Percentiles rank a stretch among this genome's conserved stretches.
phyloP scores from a whole-genome alignment of 768 basidiomycete species.

The Russula griseocarnosa region DNA sequence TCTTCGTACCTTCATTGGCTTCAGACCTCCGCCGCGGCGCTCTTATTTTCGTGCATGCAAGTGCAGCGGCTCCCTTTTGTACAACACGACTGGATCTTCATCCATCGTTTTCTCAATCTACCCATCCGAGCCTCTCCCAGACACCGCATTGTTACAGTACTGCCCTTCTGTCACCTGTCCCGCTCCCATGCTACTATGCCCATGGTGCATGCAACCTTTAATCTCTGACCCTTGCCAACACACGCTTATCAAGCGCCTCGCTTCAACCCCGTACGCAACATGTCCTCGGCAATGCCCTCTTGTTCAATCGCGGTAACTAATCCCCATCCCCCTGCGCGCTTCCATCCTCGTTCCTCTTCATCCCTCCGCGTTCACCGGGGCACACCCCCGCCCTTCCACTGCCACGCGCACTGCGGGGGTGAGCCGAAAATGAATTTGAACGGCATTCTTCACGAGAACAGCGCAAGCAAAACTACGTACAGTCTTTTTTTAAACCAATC shows the following conservation, averaged over 20 bases:
- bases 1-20: not conserved
- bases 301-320: not conserved
- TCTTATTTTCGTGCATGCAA: conserved; percentile 3
- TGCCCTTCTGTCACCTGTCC: conserved; percentile 13
- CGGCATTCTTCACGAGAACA: not conserved
- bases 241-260: not conserved
- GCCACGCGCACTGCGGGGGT: not conserved
- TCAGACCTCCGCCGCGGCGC: conserved; percentile 16
- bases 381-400: not conserved
- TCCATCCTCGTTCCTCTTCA: not conserved
- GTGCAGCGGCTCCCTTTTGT: not conserved
- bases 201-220: not conserved
- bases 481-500: not conserved
- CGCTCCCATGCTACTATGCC: conserved; percentile 23
- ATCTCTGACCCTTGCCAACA: not conserved
- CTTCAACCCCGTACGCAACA: not conserved
- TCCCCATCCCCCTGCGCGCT: not conserved
- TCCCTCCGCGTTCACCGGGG: conserved; percentile 15
- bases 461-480: conserved; percentile 2
- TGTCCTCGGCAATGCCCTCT: not conserved
- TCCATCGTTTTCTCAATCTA: too few species aligned
- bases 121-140: too few species aligned
- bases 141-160: too few species aligned
- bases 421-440: conserved; percentile 16
- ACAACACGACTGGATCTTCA: not conserved